Base-by-base conservation (phyloP, 768 basidiomycete genomes). In the Inosperma sp. region DNA sequence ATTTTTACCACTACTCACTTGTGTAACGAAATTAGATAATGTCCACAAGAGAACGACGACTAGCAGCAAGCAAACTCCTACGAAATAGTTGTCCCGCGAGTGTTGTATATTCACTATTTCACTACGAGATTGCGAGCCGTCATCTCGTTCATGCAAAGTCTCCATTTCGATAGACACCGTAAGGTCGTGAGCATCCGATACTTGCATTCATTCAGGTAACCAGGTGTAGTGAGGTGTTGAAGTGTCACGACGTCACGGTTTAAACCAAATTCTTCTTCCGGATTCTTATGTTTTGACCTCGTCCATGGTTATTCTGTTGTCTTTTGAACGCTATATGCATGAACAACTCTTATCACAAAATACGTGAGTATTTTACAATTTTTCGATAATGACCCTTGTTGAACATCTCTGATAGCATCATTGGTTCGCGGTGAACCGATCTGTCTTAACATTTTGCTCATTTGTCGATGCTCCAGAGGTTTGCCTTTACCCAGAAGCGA, bases 21-120 rank as follows among this genome's bases (percentile, higher is more conserved):
- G 88, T 9, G 87, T 93, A 33, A 95, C 73, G 61, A 93, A 95
- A 65, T 86, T 94, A 40, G 86, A 88, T 9, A 76, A 69, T 13
- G 93, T 95, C 94, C 94, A 97, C 10, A 96, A 76, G 29, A 89
- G 54, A 30, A 92, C 90, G 44, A 94, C 91, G 16, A 82, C 51
- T 2, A 91, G 63, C 17, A 93, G 78, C 35, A 93, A 70, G 22
- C 70, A 69, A 46, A 93, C 82, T 45, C 91, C 91, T 23, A 80
- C 58, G 25, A 66, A 63, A 59, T 75, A 79, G 43, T 74, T 68
- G 33, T 44, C 14, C 26, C 22, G 40, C 22, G 25, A 26, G 41
- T 35, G 48, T 27, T 50, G 23, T 31, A 33, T 22, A 19, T 52
- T 43, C 47, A 41, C 31, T 19, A 33, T 33, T 21, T 48, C 42